A percentile compares a stretch with the other conserved stretches of the same genome.
Conservation (phyloP, 208 protist species). For the Leishmania braziliensis region DNA sequence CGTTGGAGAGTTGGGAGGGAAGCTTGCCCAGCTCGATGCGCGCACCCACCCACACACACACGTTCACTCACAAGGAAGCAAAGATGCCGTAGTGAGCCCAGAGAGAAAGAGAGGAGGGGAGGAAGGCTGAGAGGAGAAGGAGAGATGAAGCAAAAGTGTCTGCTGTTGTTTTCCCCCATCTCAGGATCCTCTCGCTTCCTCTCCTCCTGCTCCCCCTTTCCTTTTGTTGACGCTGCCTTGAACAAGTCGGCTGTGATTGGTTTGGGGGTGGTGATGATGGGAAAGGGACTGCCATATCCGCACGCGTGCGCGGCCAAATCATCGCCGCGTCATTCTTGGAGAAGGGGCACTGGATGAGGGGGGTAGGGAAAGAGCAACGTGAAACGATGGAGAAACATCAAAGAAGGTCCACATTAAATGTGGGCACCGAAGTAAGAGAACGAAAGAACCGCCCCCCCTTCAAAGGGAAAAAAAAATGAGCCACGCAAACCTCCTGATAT, state of each 20-base stretch:
- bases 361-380: no score
- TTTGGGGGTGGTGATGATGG: not conserved
- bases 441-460: no score
- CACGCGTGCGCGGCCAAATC: no score
- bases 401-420: no score
- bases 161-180: slow-evolving; percentile 3
- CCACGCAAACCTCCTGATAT: no score
- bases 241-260: not conserved
- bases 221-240: not conserved
- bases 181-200: not conserved
- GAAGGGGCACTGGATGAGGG: no score
- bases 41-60: not conserved
- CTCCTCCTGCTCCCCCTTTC: not conserved
- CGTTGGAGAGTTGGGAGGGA: not conserved
- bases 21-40: not conserved
- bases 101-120: not conserved
- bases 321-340: no score
- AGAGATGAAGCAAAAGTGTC: slow-evolving; percentile 6
- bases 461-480: no score
- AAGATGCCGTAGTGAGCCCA: not conserved
- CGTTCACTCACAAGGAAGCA: not conserved
- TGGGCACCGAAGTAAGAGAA: no score
- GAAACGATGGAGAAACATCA: no score
- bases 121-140: not conserved
- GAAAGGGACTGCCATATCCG: no score